Evolutionary conservation across 2,329 filamentous ascomycete species (phyloP).

Genomic region (Epichloe festucae): DNA sequence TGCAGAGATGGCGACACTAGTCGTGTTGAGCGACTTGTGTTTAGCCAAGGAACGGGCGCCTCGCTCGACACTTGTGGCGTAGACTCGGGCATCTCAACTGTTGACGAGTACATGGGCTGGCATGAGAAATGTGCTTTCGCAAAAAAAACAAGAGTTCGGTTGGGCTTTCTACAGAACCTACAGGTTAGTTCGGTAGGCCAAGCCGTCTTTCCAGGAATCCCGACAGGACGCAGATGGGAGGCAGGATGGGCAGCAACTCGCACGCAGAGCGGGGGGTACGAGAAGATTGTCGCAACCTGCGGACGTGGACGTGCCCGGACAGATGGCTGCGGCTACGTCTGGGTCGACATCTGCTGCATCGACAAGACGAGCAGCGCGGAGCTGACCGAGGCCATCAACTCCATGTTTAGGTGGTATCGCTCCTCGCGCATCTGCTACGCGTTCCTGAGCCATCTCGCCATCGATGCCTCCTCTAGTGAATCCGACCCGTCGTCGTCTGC

Average conservation of each 20-base stretch:
- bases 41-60: too few relatives aligned
- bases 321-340: constrained; percentile 1
- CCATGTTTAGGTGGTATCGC: constrained; percentile 10
- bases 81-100: too few relatives aligned
- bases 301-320: background rate
- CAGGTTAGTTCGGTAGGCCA: too few relatives aligned
- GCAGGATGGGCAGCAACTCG: background rate
- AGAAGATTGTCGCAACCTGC: background rate
- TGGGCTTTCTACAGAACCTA: too few relatives aligned
- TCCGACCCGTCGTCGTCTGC: too few relatives aligned
- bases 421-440: constrained; percentile 2
- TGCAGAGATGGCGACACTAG: too few relatives aligned
- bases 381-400: constrained; percentile 8
- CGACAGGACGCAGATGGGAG: background rate
- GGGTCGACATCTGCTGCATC: constrained; percentile 11
- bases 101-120: too few relatives aligned
- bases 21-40: too few relatives aligned
- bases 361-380: constrained; percentile 8
- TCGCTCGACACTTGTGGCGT: too few relatives aligned
- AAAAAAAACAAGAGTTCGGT: too few relatives aligned
- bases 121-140: too few relatives aligned
- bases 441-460: background rate
- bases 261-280: background rate
- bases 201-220: constrained; percentile 4
- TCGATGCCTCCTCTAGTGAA: too few relatives aligned